These are phyloP conservation scores for Sambucus nigra DNA, from an alignment of 129 eudicot genomes.

Conservation along the genomic window DNA sequence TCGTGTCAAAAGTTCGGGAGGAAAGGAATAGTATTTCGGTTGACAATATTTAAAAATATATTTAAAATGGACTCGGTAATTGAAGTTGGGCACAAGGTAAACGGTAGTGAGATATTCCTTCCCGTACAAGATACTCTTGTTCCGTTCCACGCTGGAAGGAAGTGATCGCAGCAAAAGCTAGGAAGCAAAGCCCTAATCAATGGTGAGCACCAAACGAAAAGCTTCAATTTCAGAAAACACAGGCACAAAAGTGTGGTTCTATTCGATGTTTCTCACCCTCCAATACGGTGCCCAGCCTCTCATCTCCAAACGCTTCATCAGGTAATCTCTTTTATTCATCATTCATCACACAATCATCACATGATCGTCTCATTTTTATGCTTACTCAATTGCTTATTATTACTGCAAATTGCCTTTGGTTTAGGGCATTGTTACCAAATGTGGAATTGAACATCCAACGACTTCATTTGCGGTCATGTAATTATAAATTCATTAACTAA, in stretches of 20 bases:
- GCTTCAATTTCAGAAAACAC: conserved; percentile 14
- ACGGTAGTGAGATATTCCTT: no score
- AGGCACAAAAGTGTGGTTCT: conserved; percentile 51
- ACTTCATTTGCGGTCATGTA: no score
- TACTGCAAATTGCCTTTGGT: background rate
- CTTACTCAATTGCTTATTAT: background rate
- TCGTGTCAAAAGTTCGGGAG: no score
- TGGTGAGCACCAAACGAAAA: conserved; percentile 48
- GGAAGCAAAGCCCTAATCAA: conserved; percentile 13
- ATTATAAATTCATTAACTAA: no score
- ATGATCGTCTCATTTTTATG: background rate
- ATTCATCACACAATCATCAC: background rate
- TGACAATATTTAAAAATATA: no score
- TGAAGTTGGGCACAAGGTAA: no score
- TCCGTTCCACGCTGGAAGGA: no score
- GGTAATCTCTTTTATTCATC: conserved; percentile 22
- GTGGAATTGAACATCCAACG: background rate
- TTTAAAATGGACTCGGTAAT: no score
- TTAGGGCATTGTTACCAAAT: conserved; percentile 1
- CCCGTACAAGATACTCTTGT: no score
- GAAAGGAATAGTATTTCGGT: no score
- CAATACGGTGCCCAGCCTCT: conserved; percentile 97
- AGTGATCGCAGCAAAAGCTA: no score
- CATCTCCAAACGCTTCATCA: conserved; percentile 84
- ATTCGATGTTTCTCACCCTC: conserved; percentile 66